Evolutionary conservation across 345 rosid species (phyloP).

Genomic region (Brassica nigra): DNA sequence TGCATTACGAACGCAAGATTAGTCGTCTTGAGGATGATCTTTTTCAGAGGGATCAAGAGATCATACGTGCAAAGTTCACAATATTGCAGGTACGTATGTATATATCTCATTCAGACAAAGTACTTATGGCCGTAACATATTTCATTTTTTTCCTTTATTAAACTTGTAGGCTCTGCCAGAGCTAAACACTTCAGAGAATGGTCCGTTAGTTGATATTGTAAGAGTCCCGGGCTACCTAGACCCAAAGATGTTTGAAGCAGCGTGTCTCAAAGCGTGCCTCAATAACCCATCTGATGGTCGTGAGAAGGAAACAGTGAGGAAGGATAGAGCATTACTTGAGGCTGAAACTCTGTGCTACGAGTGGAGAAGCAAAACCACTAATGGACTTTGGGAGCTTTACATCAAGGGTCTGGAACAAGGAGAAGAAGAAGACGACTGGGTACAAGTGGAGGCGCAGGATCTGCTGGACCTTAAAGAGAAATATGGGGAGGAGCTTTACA

Average conservation of each 20-base stretch:
- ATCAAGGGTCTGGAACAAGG: not conserved
- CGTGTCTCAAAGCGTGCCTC: not conserved
- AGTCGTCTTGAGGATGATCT: not conserved
- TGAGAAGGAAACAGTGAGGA: not conserved
- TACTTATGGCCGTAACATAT: no score
- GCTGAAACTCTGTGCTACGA: not conserved
- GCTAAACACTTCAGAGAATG: not conserved
- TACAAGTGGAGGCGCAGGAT: not conserved
- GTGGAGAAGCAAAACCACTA: not conserved
- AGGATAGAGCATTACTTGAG: not conserved
- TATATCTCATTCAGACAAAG: not conserved
- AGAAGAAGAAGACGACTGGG: not conserved
- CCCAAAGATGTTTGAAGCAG: not conserved
- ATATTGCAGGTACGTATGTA: not conserved
- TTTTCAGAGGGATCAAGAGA: slow-evolving; percentile 3
- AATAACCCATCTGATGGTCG: not conserved
- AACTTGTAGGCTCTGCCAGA: slow-evolving; percentile 1
- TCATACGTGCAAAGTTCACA: not conserved
- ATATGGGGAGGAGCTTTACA: slow-evolving; percentile 9
- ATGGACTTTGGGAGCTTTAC: slow-evolving; percentile 3
- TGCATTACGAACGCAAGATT: not conserved
- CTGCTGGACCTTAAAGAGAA: not conserved
- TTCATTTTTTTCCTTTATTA: not conserved
- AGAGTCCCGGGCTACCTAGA: not conserved
- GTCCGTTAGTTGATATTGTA: not conserved